Conservation (phyloP, 2,329 filamentous ascomycete genomes). For the Delphinella strobiligena region DNA sequence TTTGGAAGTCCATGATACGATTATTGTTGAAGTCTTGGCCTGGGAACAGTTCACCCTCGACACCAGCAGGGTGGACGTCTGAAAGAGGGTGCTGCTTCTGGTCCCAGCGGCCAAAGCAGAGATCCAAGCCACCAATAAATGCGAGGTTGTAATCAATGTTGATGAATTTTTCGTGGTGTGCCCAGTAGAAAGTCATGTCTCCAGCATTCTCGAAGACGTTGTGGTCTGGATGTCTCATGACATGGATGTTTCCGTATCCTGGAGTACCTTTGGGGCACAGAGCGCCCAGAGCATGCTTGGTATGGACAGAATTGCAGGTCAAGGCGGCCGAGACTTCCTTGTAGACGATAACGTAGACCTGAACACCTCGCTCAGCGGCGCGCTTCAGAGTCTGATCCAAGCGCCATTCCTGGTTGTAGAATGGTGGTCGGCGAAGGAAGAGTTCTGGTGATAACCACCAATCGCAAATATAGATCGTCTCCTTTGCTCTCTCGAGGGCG, state of each 20-base stretch:
- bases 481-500: slow-evolving; percentile 78
- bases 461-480: slow-evolving; percentile 90
- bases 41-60: slow-evolving; percentile 76
- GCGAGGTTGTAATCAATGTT: slow-evolving; percentile 84
- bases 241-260: slow-evolving; percentile 75
- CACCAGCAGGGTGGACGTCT: slow-evolving; percentile 75
- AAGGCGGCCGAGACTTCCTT: slow-evolving; percentile 57
- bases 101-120: slow-evolving; percentile 96
- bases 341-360: slow-evolving; percentile 89
- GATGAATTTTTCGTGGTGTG: slow-evolving; percentile 95
- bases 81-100: slow-evolving; percentile 70
- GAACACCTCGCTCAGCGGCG: slow-evolving; percentile 80
- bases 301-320: slow-evolving; percentile 87
- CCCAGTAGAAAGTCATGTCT: slow-evolving; percentile 97
- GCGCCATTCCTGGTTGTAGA: slow-evolving; percentile 71
- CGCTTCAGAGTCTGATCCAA: slow-evolving; percentile 80
- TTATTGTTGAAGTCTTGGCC: slow-evolving; percentile 99
- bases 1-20: slow-evolving; percentile 87
- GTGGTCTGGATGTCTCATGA: slow-evolving; percentile 90
- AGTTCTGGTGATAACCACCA: slow-evolving; percentile 94
- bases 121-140: slow-evolving; percentile 86
- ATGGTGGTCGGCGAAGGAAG: slow-evolving; percentile 74
- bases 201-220: slow-evolving; percentile 87
- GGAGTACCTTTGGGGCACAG: slow-evolving; percentile 72
- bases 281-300: slow-evolving; percentile 69